Percentiles rank a stretch among this genome's conserved stretches.
Evolutionary conservation across 345 rosid species (phyloP).

Genomic region (Ceriops decandra): DNA sequence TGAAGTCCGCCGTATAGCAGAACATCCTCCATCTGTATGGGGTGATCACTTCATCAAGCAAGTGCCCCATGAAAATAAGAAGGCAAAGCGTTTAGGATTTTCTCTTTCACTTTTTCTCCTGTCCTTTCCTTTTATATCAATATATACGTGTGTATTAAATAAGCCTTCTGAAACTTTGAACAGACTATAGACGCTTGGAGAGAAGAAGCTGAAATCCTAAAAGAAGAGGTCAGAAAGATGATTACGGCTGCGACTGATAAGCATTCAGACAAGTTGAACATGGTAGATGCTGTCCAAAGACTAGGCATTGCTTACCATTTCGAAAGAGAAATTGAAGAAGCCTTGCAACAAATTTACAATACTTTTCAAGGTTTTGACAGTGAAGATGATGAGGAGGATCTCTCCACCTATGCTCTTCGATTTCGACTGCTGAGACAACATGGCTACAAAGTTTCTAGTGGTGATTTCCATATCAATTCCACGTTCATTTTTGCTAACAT

Average conservation of each 20-base stretch:
- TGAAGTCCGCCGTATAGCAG: not conserved
- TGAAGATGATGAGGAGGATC: not conserved
- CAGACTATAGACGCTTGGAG: not conserved
- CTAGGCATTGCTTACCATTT: slow-evolving; percentile 23
- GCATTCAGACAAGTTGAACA: not conserved
- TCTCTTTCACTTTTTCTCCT: no score
- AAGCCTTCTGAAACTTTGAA: no score
- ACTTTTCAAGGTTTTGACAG: not conserved
- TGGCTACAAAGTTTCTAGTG: slow-evolving; percentile 13
- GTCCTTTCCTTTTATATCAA: no score
- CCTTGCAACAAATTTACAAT: not conserved
- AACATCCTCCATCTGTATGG: not conserved
- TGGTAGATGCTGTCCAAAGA: slow-evolving; percentile 21
- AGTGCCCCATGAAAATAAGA: not conserved
- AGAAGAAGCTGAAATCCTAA: not conserved
- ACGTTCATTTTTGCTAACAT: not conserved
- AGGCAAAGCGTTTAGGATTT: not conserved
- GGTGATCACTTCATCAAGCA: slow-evolving; percentile 1
- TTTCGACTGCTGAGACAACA: slow-evolving; percentile 28
- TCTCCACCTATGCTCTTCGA: slow-evolving; percentile 13
- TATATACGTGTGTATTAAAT: no score
- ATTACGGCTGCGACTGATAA: not conserved
- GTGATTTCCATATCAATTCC: not conserved
- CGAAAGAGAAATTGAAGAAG: slow-evolving; percentile 13
- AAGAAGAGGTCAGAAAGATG: slow-evolving; percentile 4